Evolutionary conservation across 495 filamentous ascomycete species (phyloP).

Genomic region (Aspergillus heteromorphus): DNA sequence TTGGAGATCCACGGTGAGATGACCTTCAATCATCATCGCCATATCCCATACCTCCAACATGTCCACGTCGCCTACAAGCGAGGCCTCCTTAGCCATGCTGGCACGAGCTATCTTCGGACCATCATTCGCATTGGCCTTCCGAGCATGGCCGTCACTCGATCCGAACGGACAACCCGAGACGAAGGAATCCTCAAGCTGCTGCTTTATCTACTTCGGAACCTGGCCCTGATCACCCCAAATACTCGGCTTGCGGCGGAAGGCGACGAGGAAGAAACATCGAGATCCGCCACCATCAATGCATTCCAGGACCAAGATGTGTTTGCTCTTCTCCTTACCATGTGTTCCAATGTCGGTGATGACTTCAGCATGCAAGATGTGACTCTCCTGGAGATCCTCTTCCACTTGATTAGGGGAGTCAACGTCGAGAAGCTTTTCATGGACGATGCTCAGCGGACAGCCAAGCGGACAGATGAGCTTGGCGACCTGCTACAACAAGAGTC

Average conservation of each 20-base stretch:
- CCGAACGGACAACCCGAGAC: slow-evolving; percentile 73
- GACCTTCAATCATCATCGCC: slow-evolving; percentile 88
- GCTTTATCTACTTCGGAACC: slow-evolving; percentile 82
- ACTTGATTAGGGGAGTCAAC: slow-evolving; percentile 86
- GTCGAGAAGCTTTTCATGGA: slow-evolving; percentile 80
- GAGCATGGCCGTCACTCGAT: slow-evolving; percentile 71
- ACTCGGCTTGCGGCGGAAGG: slow-evolving; percentile 53
- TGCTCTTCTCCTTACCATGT: slow-evolving; percentile 73
- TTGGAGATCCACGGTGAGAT: slow-evolving; percentile 75
- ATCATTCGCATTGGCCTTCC: slow-evolving; percentile 78
- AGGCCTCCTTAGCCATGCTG: slow-evolving; percentile 74
- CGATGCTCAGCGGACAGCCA: slow-evolving; percentile 59
- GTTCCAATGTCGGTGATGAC: slow-evolving; percentile 87
- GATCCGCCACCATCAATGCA: slow-evolving; percentile 80
- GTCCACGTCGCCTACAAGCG: slow-evolving; percentile 87
- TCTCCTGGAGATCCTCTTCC: slow-evolving; percentile 84
- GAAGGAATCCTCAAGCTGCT: slow-evolving; percentile 91
- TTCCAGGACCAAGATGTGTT: slow-evolving; percentile 89
- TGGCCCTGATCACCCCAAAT: slow-evolving; percentile 75
- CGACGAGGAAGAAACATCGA: slow-evolving; percentile 82
- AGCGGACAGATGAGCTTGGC: slow-evolving; percentile 67
- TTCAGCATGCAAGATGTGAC: slow-evolving; percentile 83
- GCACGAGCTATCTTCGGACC: slow-evolving; percentile 68
- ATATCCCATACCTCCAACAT: slow-evolving; percentile 81
- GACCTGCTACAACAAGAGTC: slow-evolving; percentile 72